Base-by-base conservation (phyloP, 306 rosid genomes). In the Cicer chorassanicum region DNA sequence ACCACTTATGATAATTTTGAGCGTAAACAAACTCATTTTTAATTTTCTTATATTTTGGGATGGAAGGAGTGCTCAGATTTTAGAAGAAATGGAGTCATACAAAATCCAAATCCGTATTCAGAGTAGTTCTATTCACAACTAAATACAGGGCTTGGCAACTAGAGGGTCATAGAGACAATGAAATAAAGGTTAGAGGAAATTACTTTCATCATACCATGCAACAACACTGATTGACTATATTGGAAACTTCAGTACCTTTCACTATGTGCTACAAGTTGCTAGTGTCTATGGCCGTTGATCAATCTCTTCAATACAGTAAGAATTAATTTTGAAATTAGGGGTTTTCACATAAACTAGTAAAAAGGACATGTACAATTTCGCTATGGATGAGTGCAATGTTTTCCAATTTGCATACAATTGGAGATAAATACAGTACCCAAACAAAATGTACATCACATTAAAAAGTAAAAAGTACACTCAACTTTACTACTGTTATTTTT, bases 301-400 rank as follows among this genome's bases (percentile, higher is more conserved):
- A 18, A 18, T 8, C 36, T 8, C 9, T 54, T 18, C 18, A 6
- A 54, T 18, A 54, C 61, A 9, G 6, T 54, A 5, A 6, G 9
- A 36, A 62, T 63, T 46, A 54, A 70, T 70, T 76, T 81, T 65
- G 41, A 10, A 62, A 36, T 0, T 40, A 13, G 53, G 8, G 39
- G 6, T 21, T 50, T 72, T 72, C 74, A 80, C 77, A 74, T 74
- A 78, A 70, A 42, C 13, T 1, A 60, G 77, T 72, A 8, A 66
- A 74, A 76, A 80, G 82, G 50, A 82, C 82, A 49, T 50, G 68
- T 74, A 69, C 75, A 63, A 75, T 75, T 68, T 65, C 41, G 39
- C n/a, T 44, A 65, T 78, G 55, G 18, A 65, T 65, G 10, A 18
- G 50, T 57, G 57, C 12, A 56, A 6, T 11, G 7, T 72, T 72